Conservation (phyloP, 176 grass and related monocot genomes). For the Ampelocalamus luodianensis region DNA sequence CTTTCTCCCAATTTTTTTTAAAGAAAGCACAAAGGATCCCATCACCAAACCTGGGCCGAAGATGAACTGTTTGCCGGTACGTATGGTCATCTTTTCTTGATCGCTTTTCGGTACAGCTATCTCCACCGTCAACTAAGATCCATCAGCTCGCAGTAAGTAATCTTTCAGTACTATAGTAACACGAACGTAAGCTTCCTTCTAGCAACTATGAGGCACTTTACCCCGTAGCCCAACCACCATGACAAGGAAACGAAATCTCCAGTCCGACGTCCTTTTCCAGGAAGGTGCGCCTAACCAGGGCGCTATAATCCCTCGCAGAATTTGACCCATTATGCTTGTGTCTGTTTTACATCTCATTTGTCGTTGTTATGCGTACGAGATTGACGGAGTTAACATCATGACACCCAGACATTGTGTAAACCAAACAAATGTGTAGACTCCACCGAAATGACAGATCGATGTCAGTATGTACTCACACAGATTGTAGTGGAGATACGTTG, state of each 20-base stretch:
- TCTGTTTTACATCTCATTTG: too few species aligned
- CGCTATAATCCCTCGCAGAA: not conserved
- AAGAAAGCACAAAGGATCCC: not conserved
- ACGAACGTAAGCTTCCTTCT: not conserved
- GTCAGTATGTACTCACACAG: too few species aligned
- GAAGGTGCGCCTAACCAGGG: not conserved
- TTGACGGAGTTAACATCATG: too few species aligned
- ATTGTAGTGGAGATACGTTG: too few species aligned
- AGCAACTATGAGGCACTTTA: not conserved
- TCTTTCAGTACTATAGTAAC: not conserved
- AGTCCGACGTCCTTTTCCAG: not conserved
- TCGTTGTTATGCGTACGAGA: too few species aligned
- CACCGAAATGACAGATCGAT: too few species aligned
- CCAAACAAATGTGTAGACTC: too few species aligned
- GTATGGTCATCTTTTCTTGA: not conserved
- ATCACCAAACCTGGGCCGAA: slow-evolving; percentile 1
- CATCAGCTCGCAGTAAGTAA: not conserved
- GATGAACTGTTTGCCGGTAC: not conserved
- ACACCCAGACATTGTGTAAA: too few species aligned
- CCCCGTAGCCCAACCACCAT: not conserved
- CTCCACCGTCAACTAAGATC: not conserved
- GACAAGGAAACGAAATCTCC: slow-evolving; percentile 20
- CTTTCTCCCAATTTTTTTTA: not conserved
- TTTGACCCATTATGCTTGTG: not conserved
- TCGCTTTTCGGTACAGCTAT: not conserved